These are phyloP conservation scores for Lactarius trivialis DNA, from an alignment of 768 basidiomycete species.

Conservation along the genomic window DNA sequence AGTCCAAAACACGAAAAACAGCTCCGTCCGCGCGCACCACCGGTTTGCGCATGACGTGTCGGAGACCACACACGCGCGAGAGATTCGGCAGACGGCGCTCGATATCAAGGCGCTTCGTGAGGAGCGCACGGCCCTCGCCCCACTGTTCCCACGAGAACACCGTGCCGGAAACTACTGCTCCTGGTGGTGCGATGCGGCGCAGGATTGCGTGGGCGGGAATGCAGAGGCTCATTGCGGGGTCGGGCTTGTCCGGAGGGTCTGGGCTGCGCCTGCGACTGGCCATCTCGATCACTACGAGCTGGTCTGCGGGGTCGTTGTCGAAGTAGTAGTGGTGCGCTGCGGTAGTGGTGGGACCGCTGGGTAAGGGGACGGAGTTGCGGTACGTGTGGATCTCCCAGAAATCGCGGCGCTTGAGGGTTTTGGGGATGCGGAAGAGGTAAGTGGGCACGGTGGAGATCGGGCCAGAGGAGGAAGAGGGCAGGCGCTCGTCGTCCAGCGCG, in stretches of 20 bases:
- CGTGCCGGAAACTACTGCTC: background rate
- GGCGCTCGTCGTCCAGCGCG: background rate
- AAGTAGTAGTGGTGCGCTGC: background rate
- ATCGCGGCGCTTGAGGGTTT: background rate
- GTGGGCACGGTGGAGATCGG: background rate
- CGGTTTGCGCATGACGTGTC: background rate
- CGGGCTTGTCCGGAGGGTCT: background rate
- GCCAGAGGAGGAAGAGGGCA: background rate
- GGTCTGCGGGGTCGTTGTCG: background rate
- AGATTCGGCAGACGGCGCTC: background rate
- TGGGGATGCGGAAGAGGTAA: background rate
- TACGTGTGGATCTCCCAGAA: slow-evolving; percentile 1
- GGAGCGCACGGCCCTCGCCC: background rate
- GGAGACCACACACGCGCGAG: slow-evolving; percentile 1
- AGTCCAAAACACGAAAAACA: background rate
- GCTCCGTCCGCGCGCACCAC: background rate
- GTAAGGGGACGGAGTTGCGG: background rate
- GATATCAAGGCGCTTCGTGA: background rate
- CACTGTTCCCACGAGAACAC: background rate
- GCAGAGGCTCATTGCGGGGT: background rate
- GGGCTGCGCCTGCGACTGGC: background rate
- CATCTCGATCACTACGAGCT: slow-evolving; percentile 2
- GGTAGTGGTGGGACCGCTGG: background rate
- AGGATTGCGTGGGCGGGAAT: background rate
- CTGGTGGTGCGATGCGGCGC: background rate